Evolutionary conservation across 169 alveolate genomes (phyloP).

Genomic region (Plasmodium cynomolgi): DNA sequence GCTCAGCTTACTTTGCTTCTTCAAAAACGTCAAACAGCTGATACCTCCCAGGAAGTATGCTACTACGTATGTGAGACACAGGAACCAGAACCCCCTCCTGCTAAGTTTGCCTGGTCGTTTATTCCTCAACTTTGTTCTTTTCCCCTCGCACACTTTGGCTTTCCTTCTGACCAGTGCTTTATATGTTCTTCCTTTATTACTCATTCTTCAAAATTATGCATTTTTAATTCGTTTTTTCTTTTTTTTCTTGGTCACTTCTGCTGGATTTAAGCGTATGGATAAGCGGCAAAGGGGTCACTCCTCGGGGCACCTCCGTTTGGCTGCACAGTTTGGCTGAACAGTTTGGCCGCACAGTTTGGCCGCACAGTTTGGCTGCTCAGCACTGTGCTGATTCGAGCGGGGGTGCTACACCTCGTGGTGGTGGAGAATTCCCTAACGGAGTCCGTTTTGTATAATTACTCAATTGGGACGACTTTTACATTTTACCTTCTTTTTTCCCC

Average conservation of each 20-base stretch:
- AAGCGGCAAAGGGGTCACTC: not conserved
- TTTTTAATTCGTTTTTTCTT: not conserved
- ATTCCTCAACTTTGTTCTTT: not conserved
- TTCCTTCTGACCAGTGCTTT: conserved; percentile 9
- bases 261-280: not conserved
- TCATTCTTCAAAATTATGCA: conserved; percentile 58
- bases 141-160: not conserved
- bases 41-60: not conserved
- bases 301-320: not conserved
- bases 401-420: not conserved
- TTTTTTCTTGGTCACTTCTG: not conserved
- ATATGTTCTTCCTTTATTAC: conserved; percentile 17
- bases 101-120: not conserved
- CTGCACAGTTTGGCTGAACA: not conserved
- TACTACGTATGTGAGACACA: conserved; percentile 5
- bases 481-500: not conserved
- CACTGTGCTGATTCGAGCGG: not conserved
- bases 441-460: not conserved
- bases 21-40: conserved; percentile 11
- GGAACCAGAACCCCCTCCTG: not conserved
- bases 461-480: not conserved
- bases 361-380: not conserved
- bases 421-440: not conserved
- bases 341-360: not conserved
- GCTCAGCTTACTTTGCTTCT: conserved; percentile 6